phyloP scores from a whole-genome alignment of 257 asterid genomes.

The Mentha longifolia region DNA sequence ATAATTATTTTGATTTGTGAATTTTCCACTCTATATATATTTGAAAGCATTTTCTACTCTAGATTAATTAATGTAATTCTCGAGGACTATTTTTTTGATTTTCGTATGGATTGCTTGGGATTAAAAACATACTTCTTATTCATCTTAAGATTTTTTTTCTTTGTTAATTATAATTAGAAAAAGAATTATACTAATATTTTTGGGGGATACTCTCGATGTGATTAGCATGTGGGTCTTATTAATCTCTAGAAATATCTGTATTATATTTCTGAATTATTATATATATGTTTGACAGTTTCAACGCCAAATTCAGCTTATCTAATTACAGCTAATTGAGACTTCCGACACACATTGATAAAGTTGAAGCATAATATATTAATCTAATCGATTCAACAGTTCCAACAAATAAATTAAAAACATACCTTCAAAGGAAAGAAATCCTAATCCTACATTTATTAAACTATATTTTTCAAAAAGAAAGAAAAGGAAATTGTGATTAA shows the following conservation, averaged over 20 bases:
- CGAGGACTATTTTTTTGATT: not conserved
- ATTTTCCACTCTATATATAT: too few relatives aligned
- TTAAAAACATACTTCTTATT: not conserved
- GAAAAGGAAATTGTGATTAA: too few relatives aligned
- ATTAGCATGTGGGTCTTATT: constrained; percentile 42
- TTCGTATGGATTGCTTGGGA: not conserved
- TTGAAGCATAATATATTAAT: constrained; percentile 21
- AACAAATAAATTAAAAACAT: constrained; percentile 22
- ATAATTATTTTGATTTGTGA: not conserved
- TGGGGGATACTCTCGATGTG: constrained; percentile 24
- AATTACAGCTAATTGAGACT: constrained; percentile 41
- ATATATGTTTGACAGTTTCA: constrained; percentile 27
- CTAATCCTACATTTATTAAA: not conserved
- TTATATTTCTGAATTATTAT: not conserved
- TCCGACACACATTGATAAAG: constrained; percentile 52
- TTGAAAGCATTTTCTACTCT: too few relatives aligned
- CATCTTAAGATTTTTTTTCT: not conserved
- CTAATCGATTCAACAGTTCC: constrained; percentile 34
- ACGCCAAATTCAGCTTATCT: constrained; percentile 26
- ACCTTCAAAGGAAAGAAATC: constrained; percentile 32
- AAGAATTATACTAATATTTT: not conserved
- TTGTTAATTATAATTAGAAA: not conserved
- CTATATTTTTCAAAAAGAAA: not conserved
- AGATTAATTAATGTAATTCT: too few relatives aligned
- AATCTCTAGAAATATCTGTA: constrained; percentile 14